These are phyloP conservation scores for Fusarium nisikadoi DNA, from an alignment of 2,329 filamentous ascomycete species.

Conservation along the genomic window DNA sequence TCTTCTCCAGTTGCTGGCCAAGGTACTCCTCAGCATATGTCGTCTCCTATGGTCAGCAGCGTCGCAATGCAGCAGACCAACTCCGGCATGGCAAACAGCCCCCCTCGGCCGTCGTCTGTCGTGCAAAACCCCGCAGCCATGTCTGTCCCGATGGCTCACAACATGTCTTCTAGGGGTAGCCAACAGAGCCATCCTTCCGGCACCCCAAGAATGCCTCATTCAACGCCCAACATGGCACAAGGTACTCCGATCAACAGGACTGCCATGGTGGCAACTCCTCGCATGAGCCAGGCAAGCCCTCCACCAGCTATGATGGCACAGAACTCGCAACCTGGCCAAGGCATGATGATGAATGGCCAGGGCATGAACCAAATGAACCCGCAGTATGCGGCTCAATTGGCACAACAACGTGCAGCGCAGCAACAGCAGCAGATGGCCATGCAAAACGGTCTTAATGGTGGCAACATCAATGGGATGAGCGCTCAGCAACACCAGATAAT, in stretches of 20 bases:
- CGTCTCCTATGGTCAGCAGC: conserved; percentile 71
- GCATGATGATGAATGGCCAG: conserved; percentile 64
- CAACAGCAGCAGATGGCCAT: conserved; percentile 57
- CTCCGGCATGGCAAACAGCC: conserved; percentile 76
- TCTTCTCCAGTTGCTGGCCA: conserved; percentile 75
- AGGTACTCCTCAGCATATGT: conserved; percentile 72
- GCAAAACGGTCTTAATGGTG: conserved; percentile 52
- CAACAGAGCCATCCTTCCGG: conserved; percentile 73
- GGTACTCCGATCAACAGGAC: conserved; percentile 67
- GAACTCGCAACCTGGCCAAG: conserved; percentile 62
- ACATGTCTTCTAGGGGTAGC: conserved; percentile 72
- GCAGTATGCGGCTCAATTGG: conserved; percentile 58
- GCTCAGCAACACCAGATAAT: conserved; percentile 54
- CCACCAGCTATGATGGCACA: conserved; percentile 69
- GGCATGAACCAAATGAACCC: conserved; percentile 53
- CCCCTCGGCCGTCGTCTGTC: conserved; percentile 72
- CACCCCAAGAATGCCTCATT: conserved; percentile 70
- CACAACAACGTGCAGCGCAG: conserved; percentile 58
- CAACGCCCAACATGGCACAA: conserved; percentile 70
- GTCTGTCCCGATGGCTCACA: conserved; percentile 68
- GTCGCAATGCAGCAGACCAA: conserved; percentile 73
- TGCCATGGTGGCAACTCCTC: conserved; percentile 66
- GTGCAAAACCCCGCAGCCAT: conserved; percentile 68
- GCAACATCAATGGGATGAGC: conserved; percentile 52
- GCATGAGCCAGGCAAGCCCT: conserved; percentile 71